Evolutionary conservation across 1,139 yeast genomes (phyloP).

Genomic region (Suhomyces terraborum): DNA sequence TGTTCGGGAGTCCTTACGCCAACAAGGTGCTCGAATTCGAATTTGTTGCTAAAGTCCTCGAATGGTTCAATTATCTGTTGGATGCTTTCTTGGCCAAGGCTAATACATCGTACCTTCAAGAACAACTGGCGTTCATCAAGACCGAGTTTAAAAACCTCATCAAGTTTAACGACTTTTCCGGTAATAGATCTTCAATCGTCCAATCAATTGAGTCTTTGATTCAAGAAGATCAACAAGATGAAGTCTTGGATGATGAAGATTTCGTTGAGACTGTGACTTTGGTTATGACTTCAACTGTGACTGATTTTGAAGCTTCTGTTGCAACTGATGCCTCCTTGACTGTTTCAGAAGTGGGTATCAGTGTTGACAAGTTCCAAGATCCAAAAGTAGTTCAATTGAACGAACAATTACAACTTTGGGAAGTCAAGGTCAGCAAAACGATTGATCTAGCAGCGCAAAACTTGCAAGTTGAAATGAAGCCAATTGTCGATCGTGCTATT

Average conservation of each 20-base stretch:
- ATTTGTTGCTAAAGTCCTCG: neutral
- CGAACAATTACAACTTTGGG: constrained; percentile 37
- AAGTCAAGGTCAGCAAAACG: constrained; percentile 40
- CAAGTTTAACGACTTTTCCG: constrained; percentile 23
- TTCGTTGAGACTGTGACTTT: constrained; percentile 23
- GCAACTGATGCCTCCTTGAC: constrained; percentile 11
- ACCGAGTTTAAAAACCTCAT: constrained; percentile 33
- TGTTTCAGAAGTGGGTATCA: constrained; percentile 12
- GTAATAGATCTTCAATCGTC: constrained; percentile 17
- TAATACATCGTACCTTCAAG: constrained; percentile 16
- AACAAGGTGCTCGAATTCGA: neutral
- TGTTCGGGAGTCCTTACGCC: neutral
- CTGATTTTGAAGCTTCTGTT: constrained; percentile 13
- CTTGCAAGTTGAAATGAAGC: constrained; percentile 42
- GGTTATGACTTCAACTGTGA: constrained; percentile 32
- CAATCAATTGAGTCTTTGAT: constrained; percentile 29
- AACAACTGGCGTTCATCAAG: constrained; percentile 25
- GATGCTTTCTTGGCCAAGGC: constrained; percentile 12
- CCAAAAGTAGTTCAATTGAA: constrained; percentile 19
- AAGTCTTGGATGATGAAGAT: constrained; percentile 7
- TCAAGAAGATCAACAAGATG: constrained; percentile 14
- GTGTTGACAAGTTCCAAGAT: constrained; percentile 12
- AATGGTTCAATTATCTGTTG: constrained; percentile 5
- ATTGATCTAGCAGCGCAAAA: constrained; percentile 45
- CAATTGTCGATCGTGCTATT: constrained; percentile 36